Conservation (phyloP, 352 stramenopile species). For the Globisporangium radiosum region DNA sequence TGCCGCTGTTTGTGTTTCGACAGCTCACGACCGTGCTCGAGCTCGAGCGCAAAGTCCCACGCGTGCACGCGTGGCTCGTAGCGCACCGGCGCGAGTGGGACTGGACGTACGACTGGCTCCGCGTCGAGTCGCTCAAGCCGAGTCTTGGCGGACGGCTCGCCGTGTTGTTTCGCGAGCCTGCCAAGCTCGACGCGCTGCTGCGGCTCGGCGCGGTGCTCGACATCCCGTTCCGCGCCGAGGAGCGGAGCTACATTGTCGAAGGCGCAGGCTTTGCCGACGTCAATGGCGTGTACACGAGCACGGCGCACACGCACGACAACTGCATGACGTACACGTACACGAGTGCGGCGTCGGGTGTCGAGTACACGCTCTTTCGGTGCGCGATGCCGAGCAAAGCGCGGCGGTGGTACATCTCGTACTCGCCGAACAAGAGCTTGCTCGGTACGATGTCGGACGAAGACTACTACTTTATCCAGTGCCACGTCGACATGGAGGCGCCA, state of each 20-base stretch:
- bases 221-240: constrained; percentile 65
- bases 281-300: constrained; percentile 94
- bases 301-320: constrained; percentile 62
- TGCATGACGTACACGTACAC: constrained; percentile 63
- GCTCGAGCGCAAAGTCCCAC: constrained; percentile 53
- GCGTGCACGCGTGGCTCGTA: constrained; percentile 47
- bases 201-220: constrained; percentile 53
- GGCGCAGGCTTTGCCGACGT: constrained; percentile 85
- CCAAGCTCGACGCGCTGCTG: constrained; percentile 69
- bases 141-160: constrained; percentile 62
- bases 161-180: constrained; percentile 56
- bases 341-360: constrained; percentile 38
- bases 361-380: constrained; percentile 96
- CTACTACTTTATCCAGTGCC: constrained; percentile 81
- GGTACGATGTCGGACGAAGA: constrained; percentile 85
- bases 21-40: constrained; percentile 69
- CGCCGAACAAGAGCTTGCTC: constrained; percentile 80
- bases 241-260: constrained; percentile 84
- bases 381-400: constrained; percentile 96
- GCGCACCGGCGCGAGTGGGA: constrained; percentile 56
- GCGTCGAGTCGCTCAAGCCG: constrained; percentile 75
- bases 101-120: constrained; percentile 87
- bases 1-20: constrained; percentile 75
- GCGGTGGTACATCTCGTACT: constrained; percentile 98
- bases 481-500: constrained; percentile 74